A percentile compares a stretch with the other conserved stretches of the same genome.
These are phyloP conservation scores for Phialophora chinensis DNA, from an alignment of 2,329 filamentous ascomycete genomes.

Conservation along the genomic window DNA sequence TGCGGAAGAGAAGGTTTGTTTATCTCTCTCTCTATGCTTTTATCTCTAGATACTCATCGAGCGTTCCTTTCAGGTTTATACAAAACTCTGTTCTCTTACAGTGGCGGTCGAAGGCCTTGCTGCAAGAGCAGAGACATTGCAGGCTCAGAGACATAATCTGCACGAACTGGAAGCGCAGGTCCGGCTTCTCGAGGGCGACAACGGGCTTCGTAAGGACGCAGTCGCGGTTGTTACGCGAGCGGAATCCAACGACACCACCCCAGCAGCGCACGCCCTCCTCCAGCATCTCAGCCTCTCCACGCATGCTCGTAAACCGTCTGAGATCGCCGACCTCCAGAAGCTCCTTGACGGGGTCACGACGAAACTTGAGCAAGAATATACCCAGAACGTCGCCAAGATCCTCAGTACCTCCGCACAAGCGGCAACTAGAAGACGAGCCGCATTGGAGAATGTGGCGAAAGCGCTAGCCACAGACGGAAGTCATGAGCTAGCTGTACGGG, in stretches of 20 bases:
- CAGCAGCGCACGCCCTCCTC: slow-evolving; percentile 18
- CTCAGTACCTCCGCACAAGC: slow-evolving; percentile 12
- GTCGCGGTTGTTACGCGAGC: neutral
- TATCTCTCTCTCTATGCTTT: neutral
- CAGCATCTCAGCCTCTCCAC: slow-evolving; percentile 24
- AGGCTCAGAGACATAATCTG: slow-evolving; percentile 20
- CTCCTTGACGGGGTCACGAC: slow-evolving; percentile 1
- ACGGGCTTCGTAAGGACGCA: neutral
- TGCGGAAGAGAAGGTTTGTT: slow-evolving; percentile 14
- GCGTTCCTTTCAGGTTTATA: slow-evolving; percentile 13
- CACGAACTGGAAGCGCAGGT: slow-evolving; percentile 8
- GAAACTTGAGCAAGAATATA: slow-evolving; percentile 10
- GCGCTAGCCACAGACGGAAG: slow-evolving; percentile 1
- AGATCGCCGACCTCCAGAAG: neutral
- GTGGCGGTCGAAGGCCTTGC: slow-evolving; percentile 17
- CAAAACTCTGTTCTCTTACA: slow-evolving; percentile 25
- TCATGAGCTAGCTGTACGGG: slow-evolving; percentile 1
- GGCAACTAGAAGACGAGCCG: slow-evolving; percentile 7
- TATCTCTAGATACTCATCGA: neutral
- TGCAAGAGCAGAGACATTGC: slow-evolving; percentile 22
- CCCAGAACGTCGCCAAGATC: slow-evolving; percentile 11
- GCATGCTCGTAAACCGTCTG: neutral
- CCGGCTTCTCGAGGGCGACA: neutral
- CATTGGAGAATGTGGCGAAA: neutral
- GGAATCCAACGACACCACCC: neutral